Evolutionary conservation across 2,329 filamentous ascomycete genomes (phyloP).

Genomic region (Aspergillus unguis): DNA sequence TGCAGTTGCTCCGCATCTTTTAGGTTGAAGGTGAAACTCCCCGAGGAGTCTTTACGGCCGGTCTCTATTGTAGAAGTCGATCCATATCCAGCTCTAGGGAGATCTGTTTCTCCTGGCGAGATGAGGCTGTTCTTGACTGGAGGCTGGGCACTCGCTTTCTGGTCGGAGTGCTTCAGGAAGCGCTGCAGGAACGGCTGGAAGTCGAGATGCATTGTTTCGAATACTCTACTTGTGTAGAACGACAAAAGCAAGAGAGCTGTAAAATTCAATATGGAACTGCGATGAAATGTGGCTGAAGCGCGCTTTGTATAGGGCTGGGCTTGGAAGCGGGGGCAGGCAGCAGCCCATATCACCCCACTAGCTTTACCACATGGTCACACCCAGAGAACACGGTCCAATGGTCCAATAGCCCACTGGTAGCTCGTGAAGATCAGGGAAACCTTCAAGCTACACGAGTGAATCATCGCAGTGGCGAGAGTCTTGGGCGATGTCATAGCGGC

Average conservation of each 20-base stretch:
- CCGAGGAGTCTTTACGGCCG: background rate
- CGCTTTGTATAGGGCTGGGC: too few species aligned
- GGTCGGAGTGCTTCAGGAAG: background rate
- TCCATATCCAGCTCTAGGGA: background rate
- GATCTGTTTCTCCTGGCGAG: background rate
- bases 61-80: background rate
- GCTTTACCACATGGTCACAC: too few species aligned
- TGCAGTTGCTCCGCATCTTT: background rate
- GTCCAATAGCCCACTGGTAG: too few species aligned
- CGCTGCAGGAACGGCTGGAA: conserved; percentile 1
- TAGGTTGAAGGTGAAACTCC: background rate
- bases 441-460: too few species aligned
- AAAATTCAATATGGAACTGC: too few species aligned
- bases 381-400: too few species aligned
- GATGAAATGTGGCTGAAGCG: too few species aligned
- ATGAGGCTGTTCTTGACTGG: background rate
- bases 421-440: too few species aligned
- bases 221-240: background rate
- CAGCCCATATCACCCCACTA: too few species aligned
- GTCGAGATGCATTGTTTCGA: background rate
- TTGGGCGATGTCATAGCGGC: too few species aligned
- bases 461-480: too few species aligned
- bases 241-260: background rate
- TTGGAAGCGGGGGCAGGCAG: too few species aligned
- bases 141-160: background rate